phyloP scores from a whole-genome alignment of 202 grass and related monocot species.

The Carex arenaria region DNA sequence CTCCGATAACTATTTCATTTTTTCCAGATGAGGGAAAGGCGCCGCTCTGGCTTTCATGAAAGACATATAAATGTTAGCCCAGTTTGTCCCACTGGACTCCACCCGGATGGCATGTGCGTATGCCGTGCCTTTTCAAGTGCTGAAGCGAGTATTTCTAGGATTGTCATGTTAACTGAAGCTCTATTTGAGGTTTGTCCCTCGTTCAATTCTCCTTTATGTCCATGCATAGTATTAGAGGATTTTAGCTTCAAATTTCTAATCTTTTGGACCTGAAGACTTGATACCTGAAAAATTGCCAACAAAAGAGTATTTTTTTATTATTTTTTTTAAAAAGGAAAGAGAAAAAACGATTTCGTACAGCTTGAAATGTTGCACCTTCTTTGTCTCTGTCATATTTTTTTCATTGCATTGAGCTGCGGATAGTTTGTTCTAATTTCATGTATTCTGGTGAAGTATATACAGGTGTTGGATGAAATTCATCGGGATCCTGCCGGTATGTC shows the following conservation, averaged over 20 bases:
- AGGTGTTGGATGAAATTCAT: slow-evolving; percentile 99
- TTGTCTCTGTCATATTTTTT: neutral
- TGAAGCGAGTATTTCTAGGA: slow-evolving; percentile 90
- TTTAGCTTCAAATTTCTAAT: slow-evolving; percentile 6
- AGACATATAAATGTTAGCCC: slow-evolving; percentile 39
- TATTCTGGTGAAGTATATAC: slow-evolving; percentile 33
- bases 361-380: neutral
- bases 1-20: neutral
- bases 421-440: slow-evolving; percentile 16
- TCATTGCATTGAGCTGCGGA: neutral
- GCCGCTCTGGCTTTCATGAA: slow-evolving; percentile 55
- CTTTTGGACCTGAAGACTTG: neutral
- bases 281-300: neutral
- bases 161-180: slow-evolving; percentile 95
- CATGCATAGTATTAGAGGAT: neutral
- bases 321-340: neutral
- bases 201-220: slow-evolving; percentile 1
- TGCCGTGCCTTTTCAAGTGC: slow-evolving; percentile 83
- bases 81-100: slow-evolving; percentile 75
- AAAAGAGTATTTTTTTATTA: neutral
- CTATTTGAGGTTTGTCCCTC: slow-evolving; percentile 79
- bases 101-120: slow-evolving; percentile 82
- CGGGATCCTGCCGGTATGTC: slow-evolving; percentile 71
- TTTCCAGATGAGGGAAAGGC: slow-evolving; percentile 67
- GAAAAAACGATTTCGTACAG: neutral